Evolutionary conservation across 2,329 filamentous ascomycete species (phyloP).

Genomic region (Alternaria dauci): DNA sequence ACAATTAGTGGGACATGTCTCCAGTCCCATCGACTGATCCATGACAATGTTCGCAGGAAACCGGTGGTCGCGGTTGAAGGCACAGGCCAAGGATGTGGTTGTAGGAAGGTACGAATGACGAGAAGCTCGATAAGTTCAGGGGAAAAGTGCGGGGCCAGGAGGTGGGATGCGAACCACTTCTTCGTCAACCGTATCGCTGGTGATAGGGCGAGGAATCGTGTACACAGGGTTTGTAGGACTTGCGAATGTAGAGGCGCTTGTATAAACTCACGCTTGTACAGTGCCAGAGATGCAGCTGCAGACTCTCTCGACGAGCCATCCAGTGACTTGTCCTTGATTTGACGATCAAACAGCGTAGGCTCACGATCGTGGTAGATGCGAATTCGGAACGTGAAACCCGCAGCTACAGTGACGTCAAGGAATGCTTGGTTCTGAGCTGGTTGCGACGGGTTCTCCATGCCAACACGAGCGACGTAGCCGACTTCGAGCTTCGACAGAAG

Average conservation of each 20-base stretch:
- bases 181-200: slow-evolving; percentile 85
- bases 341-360: slow-evolving; percentile 78
- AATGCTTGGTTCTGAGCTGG: slow-evolving; percentile 80
- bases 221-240: slow-evolving; percentile 80
- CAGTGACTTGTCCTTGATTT: slow-evolving; percentile 75
- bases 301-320: slow-evolving; percentile 73
- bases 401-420: slow-evolving; percentile 79
- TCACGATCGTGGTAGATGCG: slow-evolving; percentile 91
- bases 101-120: slow-evolving; percentile 78
- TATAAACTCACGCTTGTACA: slow-evolving; percentile 75
- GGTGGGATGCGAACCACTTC: slow-evolving; percentile 86
- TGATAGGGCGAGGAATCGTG: slow-evolving; percentile 80
- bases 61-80: slow-evolving; percentile 81
- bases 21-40: slow-evolving; percentile 93
- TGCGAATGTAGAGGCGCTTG: slow-evolving; percentile 82
- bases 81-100: slow-evolving; percentile 79
- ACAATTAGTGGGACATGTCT: slow-evolving; percentile 80
- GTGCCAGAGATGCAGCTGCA: slow-evolving; percentile 72
- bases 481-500: slow-evolving; percentile 71
- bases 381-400: slow-evolving; percentile 78
- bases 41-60: slow-evolving; percentile 80
- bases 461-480: slow-evolving; percentile 72
- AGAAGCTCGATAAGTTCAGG: slow-evolving; percentile 87
- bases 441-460: slow-evolving; percentile 77
- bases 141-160: slow-evolving; percentile 77